Evolutionary conservation across 1,284 basidiomycete species (phyloP), one percentile per base, ranked within the genome.

Genomic region (Papiliotrema nemorosa): DNA sequence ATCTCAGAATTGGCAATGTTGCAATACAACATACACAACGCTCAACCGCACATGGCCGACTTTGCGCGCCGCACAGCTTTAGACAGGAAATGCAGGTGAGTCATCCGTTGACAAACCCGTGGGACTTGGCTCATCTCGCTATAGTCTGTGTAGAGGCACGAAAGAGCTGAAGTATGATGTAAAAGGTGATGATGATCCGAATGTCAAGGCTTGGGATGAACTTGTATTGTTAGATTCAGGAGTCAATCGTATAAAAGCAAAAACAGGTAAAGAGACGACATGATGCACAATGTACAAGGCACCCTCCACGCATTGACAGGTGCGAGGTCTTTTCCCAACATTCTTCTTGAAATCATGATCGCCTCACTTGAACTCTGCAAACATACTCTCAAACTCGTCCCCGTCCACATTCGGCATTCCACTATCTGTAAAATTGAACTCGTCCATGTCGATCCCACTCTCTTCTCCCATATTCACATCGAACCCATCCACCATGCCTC

Each of bases 1-100:
- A 18, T 12, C 24, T 45, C 58, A 77, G 77, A 79, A 55, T 63
- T 78, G 22, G 73, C 73, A 12, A 67, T 78, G 27, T 60, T 80
- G 54, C 74, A 75, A 57, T 72, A 76, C 59, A 79, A 79, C 53
- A 73, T 80, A 18, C 63, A 75, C 41, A 58, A 76, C 33, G 66
- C 71, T 0, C 67, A 77, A 26, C 63, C 72, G 16, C 77, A 78
- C 55, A 76, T 80, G 49, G 72, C 73, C 33, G 71, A 77, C 52
- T 68, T 78, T 43, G 67, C 62, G 7, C 60, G 57, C 1, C 58
- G 58, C 38, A 55, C 50, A 16, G 52, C 49, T 1, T 54, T 72
- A 14, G 63, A 59, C n/a, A 59, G 67, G 43, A 73, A 73, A 52
- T 75, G 73, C 64, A 55, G 59, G 71, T 72, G 45, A 59, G 69